Evolutionary conservation across 345 rosid species (phyloP).

Genomic region (Salix brachista): DNA sequence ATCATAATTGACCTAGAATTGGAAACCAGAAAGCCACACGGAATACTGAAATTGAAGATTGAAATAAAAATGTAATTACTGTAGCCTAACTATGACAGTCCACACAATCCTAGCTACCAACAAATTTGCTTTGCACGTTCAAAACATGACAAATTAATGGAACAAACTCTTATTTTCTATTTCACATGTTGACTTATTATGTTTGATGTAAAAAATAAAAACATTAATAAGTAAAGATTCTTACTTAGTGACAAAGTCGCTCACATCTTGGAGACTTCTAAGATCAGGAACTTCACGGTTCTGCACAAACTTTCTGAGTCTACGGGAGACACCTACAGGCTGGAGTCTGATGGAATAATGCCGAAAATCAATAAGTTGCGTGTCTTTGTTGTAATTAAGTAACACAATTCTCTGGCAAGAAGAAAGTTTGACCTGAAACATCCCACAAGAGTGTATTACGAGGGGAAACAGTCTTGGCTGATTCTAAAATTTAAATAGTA

Average conservation of each 20-base stretch:
- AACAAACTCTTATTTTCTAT: not conserved
- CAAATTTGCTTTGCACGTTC: not conserved
- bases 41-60: not conserved
- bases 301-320: conserved; percentile 84
- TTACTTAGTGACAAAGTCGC: conserved; percentile 90
- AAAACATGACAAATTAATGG: not conserved
- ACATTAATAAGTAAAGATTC: conserved; percentile 10
- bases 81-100: not conserved
- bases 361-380: conserved; percentile 77
- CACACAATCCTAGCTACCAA: not conserved
- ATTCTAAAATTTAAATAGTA: conserved; percentile 10
- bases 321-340: conserved; percentile 80
- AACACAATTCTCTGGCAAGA: conserved; percentile 90
- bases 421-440: conserved; percentile 80
- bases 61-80: not conserved
- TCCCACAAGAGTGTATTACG: conserved; percentile 18
- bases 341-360: conserved; percentile 90
- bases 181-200: not conserved
- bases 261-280: conserved; percentile 80
- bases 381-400: conserved; percentile 84
- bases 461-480: not conserved
- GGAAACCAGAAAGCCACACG: not conserved
- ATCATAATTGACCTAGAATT: not conserved
- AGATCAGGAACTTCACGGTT: conserved; percentile 86
- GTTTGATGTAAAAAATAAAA: not conserved